Conservation (phyloP, 1,284 basidiomycete genomes). For the Pyrrhoderma noxium region DNA sequence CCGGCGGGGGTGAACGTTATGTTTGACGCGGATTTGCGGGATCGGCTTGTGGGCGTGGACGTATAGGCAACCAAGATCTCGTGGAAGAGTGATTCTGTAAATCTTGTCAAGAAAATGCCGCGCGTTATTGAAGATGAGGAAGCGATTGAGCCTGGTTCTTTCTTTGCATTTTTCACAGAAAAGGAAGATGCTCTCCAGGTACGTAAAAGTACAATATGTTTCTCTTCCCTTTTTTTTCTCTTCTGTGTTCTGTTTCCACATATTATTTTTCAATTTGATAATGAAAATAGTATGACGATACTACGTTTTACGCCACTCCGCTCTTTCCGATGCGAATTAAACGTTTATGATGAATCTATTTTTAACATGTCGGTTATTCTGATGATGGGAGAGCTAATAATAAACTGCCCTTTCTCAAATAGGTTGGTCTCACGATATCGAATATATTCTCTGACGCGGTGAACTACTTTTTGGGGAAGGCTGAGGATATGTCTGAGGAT, state of each 20-base stretch:
- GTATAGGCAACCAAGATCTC: slow-evolving; percentile 55
- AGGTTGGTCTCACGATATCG: slow-evolving; percentile 66
- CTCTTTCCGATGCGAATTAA: too few species aligned
- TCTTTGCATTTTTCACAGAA: slow-evolving; percentile 83
- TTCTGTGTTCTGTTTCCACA: too few species aligned
- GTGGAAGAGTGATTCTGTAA: slow-evolving; percentile 77
- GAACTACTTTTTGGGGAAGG: slow-evolving; percentile 67
- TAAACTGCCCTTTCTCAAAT: slow-evolving; percentile 13
- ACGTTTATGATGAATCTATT: too few species aligned
- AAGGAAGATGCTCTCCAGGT: slow-evolving; percentile 61
- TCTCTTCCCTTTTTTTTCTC: neutral
- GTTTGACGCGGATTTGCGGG: too few species aligned
- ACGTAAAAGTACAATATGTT: slow-evolving; percentile 27
- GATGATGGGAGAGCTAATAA: neutral
- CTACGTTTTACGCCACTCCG: too few species aligned
- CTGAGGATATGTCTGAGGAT: slow-evolving; percentile 48
- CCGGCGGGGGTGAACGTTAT: too few species aligned
- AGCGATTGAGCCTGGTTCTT: slow-evolving; percentile 66
- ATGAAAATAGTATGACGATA: too few species aligned
- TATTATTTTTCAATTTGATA: too few species aligned
- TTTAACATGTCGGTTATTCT: too few species aligned
- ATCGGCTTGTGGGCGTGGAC: too few species aligned
- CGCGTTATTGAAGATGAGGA: slow-evolving; percentile 52
- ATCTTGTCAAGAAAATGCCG: slow-evolving; percentile 72
- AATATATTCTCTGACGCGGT: slow-evolving; percentile 72